Evolutionary conservation across 2,329 filamentous ascomycete species (phyloP), one percentile per base, ranked within the genome.

Genomic region (Tothia fuscella): DNA sequence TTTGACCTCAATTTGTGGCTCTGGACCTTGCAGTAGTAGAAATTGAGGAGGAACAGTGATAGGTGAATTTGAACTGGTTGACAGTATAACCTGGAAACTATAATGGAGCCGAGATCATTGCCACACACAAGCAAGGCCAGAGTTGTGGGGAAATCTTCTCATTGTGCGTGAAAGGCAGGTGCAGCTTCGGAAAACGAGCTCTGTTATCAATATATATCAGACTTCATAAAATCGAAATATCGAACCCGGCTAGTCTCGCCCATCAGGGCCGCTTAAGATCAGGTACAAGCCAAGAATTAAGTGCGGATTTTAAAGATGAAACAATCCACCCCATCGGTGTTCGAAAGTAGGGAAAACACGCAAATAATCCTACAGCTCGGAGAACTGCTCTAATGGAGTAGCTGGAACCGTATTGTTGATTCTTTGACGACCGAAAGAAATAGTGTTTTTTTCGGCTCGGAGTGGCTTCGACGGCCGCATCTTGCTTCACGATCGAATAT

Each of bases 151-250:
- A 26, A 28, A 26, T 19, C 12, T 37, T 10, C 22, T 17, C 21
- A 28, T 3, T 6, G 17, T 22, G 20, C 34, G 21, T 25, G 6
- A 16, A 37, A 16, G 19, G 22, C 13, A n/a, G 25, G 13, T 17
- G 21, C 22, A 12, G 35, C 14, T 16, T 16, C 20, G 12, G 9
- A 17, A 16, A 25, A 14, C 35, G 35, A 25, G 7, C 7, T 13
- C 7, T 26, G n/a, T 37, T 17, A 37, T 37, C 35, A 37, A 37
- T 26, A 37, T 37, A 37, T 21, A 37, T 37, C 13, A 17, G 4
- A 26, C 13, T 17, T 28, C 35, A 37, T 37, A 26, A 17, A 25
- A 22, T 26, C 7, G n/a, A 37, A 26, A 25, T 26, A 12, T 37
- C 4, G 13, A 37, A 25, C 35, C 35, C 35, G 5, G 35, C 28